Evolutionary conservation across 306 rosid genomes (phyloP).

Genomic region (Corylus avellana): DNA sequence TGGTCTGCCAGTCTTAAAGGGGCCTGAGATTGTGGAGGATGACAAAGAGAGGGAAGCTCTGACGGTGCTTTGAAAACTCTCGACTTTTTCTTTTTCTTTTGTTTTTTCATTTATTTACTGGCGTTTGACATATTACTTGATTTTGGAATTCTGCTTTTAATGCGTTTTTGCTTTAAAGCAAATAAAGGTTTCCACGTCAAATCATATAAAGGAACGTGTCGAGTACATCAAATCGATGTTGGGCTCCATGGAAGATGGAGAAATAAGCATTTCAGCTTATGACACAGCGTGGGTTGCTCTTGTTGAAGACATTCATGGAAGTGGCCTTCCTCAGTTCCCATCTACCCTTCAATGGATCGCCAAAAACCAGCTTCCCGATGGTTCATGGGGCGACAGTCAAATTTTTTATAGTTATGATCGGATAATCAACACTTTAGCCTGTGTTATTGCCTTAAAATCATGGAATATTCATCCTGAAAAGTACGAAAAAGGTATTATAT

Average conservation of each 20-base stretch:
- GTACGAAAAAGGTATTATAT: conserved; percentile 53
- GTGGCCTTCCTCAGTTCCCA: conserved; percentile 68
- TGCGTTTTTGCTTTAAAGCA: neutral
- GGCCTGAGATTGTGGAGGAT: conserved; percentile 65
- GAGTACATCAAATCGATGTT: conserved; percentile 48
- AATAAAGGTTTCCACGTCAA: conserved; percentile 30
- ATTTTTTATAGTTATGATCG: conserved; percentile 79
- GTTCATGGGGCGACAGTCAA: conserved; percentile 83
- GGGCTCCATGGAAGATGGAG: conserved; percentile 74
- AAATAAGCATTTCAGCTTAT: conserved; percentile 75
- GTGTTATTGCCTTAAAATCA: conserved; percentile 63
- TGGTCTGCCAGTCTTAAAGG: conserved; percentile 65
- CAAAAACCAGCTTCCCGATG: conserved; percentile 71
- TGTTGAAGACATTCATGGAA: conserved; percentile 51
- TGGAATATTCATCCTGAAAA: conserved; percentile 76
- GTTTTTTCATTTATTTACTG: neutral
- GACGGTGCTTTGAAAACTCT: conserved; percentile 31
- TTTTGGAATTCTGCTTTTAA: neutral
- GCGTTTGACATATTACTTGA: neutral
- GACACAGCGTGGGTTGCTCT: conserved; percentile 99
- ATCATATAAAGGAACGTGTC: conserved; percentile 49
- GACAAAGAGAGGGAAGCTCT: conserved; percentile 51
- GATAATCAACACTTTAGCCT: conserved; percentile 73
- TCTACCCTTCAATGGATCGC: conserved; percentile 78
- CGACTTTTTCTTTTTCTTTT: conserved; percentile 28